Evolutionary conservation across 352 stramenopile genomes (phyloP), one percentile per base, ranked within the genome.

Genomic region (Globisporangium iwayamae): DNA sequence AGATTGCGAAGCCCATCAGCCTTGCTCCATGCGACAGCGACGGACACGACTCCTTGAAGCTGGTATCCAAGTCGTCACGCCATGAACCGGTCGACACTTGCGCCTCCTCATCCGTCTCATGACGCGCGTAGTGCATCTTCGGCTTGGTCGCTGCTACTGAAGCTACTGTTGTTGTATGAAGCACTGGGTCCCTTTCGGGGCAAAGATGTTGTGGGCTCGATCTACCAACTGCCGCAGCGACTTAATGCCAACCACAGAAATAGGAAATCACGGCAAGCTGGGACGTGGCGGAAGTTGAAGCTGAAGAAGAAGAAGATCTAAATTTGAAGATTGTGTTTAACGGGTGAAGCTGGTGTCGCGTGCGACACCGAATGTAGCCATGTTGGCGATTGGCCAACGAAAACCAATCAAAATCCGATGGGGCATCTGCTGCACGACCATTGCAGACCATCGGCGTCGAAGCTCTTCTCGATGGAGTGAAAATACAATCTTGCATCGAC

Each of bases 391-490:
- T 41, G 28, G 11, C 1, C 28, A 38, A 45, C 3, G 30, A 63
- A 52, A 52, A 25, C 14, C 9, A 39, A 25, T 57, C 62, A 69
- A 22, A 18, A 68, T 56, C 32, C 69, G 62, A 46, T 73, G 62
- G 5, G 77, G 58, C 70, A 79, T 71, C 46, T 77, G 63, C 72
- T 79, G 70, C 72, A 79, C 69, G 6, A 58, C 55, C 41, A 61
- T 46, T 28, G 25, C 16, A 79, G 43, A 36, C 74, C 72, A 32
- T 77, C 70, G n/a, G 70, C 73, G 57, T 71, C 69, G 61, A 74
- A 79, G 55, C 48, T 66, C 20, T 65, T 72, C 46, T 77, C 70
- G 16, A 76, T 80, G 2, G 65, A 59, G 6, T 8, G 16, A 11
- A 80, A 36, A 36, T 1, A 36, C 32, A 36, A 36, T 36, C 7